Percentiles rank a stretch among this genome's conserved stretches.
Evolutionary conservation across 352 stramenopile genomes (phyloP).

Genomic region (Peronospora destructor): DNA sequence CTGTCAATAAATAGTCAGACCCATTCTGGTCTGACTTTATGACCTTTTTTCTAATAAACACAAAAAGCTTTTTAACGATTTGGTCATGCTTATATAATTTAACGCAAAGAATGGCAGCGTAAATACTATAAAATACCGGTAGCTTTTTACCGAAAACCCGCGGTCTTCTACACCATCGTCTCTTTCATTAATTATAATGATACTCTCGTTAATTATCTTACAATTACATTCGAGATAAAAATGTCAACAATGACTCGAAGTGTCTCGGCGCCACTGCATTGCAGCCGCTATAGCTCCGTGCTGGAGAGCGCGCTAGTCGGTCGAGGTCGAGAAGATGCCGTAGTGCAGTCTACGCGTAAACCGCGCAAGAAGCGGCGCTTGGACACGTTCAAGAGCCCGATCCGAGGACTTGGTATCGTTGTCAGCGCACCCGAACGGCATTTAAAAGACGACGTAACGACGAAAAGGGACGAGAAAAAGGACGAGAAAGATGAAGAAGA

Average conservation of each 20-base stretch:
- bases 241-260: constrained; percentile 9
- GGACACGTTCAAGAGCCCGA: constrained; percentile 3
- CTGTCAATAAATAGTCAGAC: constrained; percentile 9
- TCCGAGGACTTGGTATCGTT: constrained; percentile 1
- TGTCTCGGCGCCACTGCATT: constrained; percentile 15
- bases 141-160: too few relatives aligned
- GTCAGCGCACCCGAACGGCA: constrained; percentile 5
- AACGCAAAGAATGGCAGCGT: too few relatives aligned
- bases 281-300: constrained; percentile 26
- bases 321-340: constrained; percentile 23
- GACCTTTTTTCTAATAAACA: not conserved
- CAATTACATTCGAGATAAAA: not conserved
- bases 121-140: too few relatives aligned
- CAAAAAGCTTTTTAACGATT: too few relatives aligned
- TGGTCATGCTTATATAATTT: too few relatives aligned
- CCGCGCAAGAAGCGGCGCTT: constrained; percentile 15
- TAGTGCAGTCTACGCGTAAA: constrained; percentile 26
- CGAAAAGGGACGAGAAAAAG: constrained; percentile 9
- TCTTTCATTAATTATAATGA: too few relatives aligned
- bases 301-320: constrained; percentile 30
- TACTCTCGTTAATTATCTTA: too few relatives aligned
- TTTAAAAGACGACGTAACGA: constrained; percentile 1
- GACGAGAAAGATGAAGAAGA: constrained; percentile 12
- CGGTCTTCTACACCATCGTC: too few relatives aligned
- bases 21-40: constrained; percentile 12